Evolutionary conservation across 2,329 filamentous ascomycete genomes (phyloP).

Genomic region (Pseudogymnoascus sp.): DNA sequence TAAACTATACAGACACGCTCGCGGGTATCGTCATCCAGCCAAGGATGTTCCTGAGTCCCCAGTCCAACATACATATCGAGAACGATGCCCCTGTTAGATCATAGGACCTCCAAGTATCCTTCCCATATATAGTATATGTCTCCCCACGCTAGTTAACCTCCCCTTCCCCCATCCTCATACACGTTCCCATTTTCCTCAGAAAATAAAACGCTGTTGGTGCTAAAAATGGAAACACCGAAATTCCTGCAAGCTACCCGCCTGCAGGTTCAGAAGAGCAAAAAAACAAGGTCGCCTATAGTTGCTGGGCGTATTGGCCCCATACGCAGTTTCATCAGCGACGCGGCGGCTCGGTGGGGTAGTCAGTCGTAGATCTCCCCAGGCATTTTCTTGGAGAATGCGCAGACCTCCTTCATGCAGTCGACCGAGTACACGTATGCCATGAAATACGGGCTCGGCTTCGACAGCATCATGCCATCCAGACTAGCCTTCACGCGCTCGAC

Average conservation of each 20-base stretch:
- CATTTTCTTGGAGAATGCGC: constrained; percentile 24
- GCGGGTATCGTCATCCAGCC: background rate
- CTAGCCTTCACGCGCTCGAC: constrained; percentile 21
- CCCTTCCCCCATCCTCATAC: background rate
- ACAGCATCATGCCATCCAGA: constrained; percentile 22
- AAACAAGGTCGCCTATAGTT: background rate
- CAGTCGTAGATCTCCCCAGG: background rate
- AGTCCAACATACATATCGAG: background rate
- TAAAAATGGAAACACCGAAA: background rate
- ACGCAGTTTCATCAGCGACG: background rate
- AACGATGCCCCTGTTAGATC: background rate
- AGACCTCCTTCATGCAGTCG: constrained; percentile 28
- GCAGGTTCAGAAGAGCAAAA: background rate
- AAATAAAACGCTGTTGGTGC: background rate
- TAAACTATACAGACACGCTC: background rate
- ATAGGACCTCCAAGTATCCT: background rate
- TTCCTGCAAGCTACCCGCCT: background rate
- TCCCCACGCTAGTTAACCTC: background rate
- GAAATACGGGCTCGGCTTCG: constrained; percentile 22
- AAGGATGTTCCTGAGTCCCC: background rate
- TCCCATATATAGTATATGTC: background rate
- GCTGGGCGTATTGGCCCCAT: background rate
- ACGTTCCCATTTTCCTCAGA: background rate
- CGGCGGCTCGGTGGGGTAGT: background rate
- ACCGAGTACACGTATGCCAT: constrained; percentile 21